Percentiles rank a stretch among this genome's conserved stretches.
phyloP scores from a whole-genome alignment of 108 stramenopile species.

The Skeletonema tropicum region DNA sequence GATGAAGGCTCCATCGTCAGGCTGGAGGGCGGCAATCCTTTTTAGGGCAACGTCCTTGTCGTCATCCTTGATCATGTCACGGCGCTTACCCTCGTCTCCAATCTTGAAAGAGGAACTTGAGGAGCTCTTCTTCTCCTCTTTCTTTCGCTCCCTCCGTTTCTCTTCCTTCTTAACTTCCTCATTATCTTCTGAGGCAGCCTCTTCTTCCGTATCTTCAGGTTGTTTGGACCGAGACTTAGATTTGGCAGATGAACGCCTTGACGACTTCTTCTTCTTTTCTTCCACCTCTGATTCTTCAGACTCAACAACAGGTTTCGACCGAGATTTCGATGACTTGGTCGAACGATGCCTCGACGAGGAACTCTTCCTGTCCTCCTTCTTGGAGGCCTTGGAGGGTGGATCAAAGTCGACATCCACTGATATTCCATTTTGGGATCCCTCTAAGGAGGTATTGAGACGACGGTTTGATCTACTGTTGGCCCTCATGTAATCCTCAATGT shows the following conservation, averaged over 20 bases:
- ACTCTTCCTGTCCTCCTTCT: neutral
- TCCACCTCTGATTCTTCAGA: neutral
- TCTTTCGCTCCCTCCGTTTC: neutral
- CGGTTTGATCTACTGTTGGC: neutral
- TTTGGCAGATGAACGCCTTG: neutral
- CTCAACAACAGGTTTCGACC: neutral
- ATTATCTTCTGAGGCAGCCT: neutral
- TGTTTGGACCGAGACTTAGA: neutral
- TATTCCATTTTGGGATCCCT: neutral
- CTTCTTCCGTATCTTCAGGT: neutral
- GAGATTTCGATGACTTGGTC: neutral
- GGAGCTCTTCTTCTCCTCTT: neutral
- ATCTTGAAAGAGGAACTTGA: conserved; percentile 8
- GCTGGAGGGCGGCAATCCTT: conserved; percentile 22
- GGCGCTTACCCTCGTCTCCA: conserved; percentile 23
- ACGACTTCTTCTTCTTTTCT: neutral
- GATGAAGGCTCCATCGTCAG: conserved; percentile 39
- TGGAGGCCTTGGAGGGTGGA: neutral
- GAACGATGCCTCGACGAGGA: neutral
- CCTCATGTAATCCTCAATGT: neutral
- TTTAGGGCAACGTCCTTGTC: conserved; percentile 20
- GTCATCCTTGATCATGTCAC: conserved; percentile 32
- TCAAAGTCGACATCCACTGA: neutral
- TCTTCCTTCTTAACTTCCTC: neutral
- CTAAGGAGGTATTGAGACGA: neutral